Evolutionary conservation across 2,329 filamentous ascomycete genomes (phyloP), one percentile per base, ranked within the genome.

Genomic region (Xylariaceae sp.): DNA sequence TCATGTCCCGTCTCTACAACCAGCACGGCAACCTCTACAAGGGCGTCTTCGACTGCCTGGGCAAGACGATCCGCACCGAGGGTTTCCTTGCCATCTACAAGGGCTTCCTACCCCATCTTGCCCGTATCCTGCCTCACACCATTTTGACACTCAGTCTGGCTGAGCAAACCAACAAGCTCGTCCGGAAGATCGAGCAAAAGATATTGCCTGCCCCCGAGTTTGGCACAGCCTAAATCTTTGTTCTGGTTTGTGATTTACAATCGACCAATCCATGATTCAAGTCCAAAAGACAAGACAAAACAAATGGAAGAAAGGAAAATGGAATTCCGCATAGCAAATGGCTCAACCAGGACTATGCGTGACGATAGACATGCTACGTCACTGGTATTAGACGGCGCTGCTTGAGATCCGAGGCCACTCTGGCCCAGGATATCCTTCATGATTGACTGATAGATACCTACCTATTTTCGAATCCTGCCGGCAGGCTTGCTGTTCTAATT

Each of bases 1-100:
- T 99, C 76, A 99, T 99, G 94, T 94, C 91, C 63, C 88, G 94
- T 64, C 88, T 99, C 80, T 99, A 99, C 81, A 99, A 99, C 79
- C 94, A 99, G 75, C 96, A 92, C 63, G 94, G 94, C 55, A 96
- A 97, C 73, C 82, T 99, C n/a, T 99, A 99, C 80, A 87, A 83
- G 67, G 89, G 92, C 60, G 90, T 95, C 3, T 89, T 96, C 64
- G 94, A 99, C 76, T 99, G 94, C 73, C 76, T 97, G 61, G 85
- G 83, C 73, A 92, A 96, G 77, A 99, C 94, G 0, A 82, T 99
- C 62, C 88, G 87, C 72, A 96, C 91, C 0, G 94, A 99, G 74
- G 94, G 94, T 18, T 69, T 96, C 55, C 77, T 97, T 51, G 94
- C 94, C 62, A 90, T 99, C 60, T 99, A 99, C 81, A 99, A 99